Base-by-base conservation (phyloP, 441 rosid species). In the Breynia disticha region DNA sequence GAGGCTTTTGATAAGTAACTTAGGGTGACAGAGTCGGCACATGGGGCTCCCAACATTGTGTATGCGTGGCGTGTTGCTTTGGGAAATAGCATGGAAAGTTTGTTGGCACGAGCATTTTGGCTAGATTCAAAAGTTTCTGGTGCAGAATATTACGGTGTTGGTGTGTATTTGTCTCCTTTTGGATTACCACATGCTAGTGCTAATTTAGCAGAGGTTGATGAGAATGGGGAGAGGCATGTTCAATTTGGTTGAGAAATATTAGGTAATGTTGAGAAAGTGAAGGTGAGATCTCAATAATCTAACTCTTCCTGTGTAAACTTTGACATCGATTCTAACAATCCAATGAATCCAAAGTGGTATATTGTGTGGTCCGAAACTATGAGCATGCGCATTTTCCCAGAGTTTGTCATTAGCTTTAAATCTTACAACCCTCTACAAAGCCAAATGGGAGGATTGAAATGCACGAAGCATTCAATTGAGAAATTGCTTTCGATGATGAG, bases 41-140 rank as follows among this genome's bases (percentile, higher is more conserved):
- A 73, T 38, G 72, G 79, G 7, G 48, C 48, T 20, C 39, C 70
- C 4, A 78, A 68, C 41, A 53, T 24, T 5, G 67, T 66, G 19
- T 72, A 67, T 50, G 82, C 78, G 13, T 78, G 87, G 83, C 58
- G 64, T 48, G 80, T 78, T 12, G 61, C 67, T 6, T 67, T 79
- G 4, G 61, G 50, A 2, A 54, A 71, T 45, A 61, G 7, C 20
- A 59, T 72, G 21, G 56, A 60, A 14, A 61, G 64, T 49, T 52
- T 76, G 42, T 39, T 76, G 48, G 57, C 70, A 5, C 63, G 70
- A 52, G 87, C 84, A 4, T 81, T 78, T 55, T 62, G 60, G 2
- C 12, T 56, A 47, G 65, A 66, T 4, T 24, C 57, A 35, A 61
- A 54, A 54, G 52, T 56, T 48, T 61, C 62, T 1, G 50, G 19